Conservation (phyloP, 2,329 filamentous ascomycete species). For the Phyllosticta citriasiana region DNA sequence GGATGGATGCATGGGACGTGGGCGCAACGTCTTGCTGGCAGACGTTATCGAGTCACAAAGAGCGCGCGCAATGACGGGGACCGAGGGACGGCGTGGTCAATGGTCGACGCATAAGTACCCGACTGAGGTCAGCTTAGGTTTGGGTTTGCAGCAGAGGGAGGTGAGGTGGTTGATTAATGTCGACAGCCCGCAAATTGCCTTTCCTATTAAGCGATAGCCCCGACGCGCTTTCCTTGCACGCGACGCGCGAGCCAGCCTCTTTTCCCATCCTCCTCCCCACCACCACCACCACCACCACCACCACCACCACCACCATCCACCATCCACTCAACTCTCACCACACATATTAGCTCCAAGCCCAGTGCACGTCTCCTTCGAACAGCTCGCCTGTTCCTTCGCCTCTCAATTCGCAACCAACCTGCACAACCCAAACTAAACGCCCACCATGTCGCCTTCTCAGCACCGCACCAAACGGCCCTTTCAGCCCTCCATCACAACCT, state of each 20-base stretch:
- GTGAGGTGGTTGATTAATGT: neutral
- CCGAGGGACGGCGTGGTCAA: neutral
- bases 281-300: neutral
- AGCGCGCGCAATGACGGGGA: neutral
- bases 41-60: neutral
- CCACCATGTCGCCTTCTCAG: conserved; percentile 12
- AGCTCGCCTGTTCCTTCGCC: neutral
- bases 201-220: neutral
- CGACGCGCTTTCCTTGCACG: neutral
- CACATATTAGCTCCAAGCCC: neutral
- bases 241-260: neutral
- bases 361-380: neutral
- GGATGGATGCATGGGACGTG: neutral
- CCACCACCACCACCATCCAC: too few species aligned
- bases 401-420: neutral
- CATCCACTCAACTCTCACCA: neutral
- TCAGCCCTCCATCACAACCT: conserved; percentile 37
- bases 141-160: neutral
- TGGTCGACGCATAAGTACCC: neutral
- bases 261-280: neutral
- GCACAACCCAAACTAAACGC: neutral
- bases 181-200: neutral
- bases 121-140: neutral
- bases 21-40: neutral
- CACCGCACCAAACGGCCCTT: conserved; percentile 34